Percentiles rank a stretch among this genome's conserved stretches.
These are phyloP conservation scores for Gastrolobium bilobum DNA, from an alignment of 306 rosid species.

Conservation along the genomic window DNA sequence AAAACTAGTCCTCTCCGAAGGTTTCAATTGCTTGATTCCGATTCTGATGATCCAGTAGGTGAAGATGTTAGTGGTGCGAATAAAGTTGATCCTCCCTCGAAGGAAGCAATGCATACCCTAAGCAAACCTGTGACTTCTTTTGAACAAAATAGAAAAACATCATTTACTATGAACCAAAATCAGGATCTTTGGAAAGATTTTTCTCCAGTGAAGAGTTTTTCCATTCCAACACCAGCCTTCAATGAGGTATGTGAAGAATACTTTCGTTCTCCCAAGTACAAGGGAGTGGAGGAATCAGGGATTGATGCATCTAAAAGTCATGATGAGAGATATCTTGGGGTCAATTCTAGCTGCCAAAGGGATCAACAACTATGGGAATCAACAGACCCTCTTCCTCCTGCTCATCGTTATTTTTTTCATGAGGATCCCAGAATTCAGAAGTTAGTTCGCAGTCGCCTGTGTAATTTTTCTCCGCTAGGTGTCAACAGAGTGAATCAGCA, in stretches of 20 bases:
- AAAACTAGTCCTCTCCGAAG: constrained; percentile 82
- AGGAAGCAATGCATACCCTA: constrained; percentile 33
- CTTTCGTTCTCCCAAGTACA: constrained; percentile 55
- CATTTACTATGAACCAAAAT: constrained; percentile 38
- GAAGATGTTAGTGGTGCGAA: constrained; percentile 45
- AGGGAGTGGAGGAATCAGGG: constrained; percentile 43
- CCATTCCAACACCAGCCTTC: constrained; percentile 81
- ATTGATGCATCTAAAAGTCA: constrained; percentile 36
- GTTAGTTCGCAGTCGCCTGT: constrained; percentile 67
- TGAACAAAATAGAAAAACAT: constrained; percentile 46
- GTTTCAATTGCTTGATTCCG: constrained; percentile 81
- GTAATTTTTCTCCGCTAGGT: constrained; percentile 74
- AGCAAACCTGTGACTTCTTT: constrained; percentile 36
- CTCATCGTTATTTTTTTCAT: constrained; percentile 81
- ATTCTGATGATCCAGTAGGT: constrained; percentile 66
- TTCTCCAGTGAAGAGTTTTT: constrained; percentile 60
- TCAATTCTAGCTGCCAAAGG: constrained; percentile 47
- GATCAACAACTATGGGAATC: constrained; percentile 58
- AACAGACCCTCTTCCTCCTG: constrained; percentile 63
- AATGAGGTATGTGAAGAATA: constrained; percentile 82
- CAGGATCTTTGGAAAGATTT: constrained; percentile 78
- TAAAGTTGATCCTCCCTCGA: constrained; percentile 41
- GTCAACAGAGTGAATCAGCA: constrained; percentile 62
- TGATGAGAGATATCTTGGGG: constrained; percentile 33
- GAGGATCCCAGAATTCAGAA: constrained; percentile 73